phyloP scores from a whole-genome alignment of 2,329 filamentous ascomycete species.

The Ophiosphaerella korrae region DNA sequence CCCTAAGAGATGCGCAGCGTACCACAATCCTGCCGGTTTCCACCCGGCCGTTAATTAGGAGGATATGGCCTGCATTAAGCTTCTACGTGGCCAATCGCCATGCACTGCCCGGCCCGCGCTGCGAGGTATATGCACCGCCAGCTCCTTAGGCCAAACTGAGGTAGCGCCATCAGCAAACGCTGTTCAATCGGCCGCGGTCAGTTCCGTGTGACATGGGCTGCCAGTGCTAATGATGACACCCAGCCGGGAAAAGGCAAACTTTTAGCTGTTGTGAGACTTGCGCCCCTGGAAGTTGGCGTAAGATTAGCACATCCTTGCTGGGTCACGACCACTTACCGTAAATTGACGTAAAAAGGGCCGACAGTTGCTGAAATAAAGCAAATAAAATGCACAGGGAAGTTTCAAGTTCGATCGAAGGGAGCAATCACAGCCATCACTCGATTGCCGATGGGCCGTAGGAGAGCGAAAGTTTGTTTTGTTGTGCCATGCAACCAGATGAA shows the following conservation, averaged over 20 bases:
- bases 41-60: conserved; percentile 19
- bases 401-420: no score
- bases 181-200: neutral
- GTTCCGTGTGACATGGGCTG: conserved; percentile 1
- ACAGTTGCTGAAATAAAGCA: no score
- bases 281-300: neutral
- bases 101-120: conserved; percentile 14
- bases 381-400: no score
- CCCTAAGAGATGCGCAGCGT: conserved; percentile 15
- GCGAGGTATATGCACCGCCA: conserved; percentile 18
- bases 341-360: neutral
- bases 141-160: conserved; percentile 4
- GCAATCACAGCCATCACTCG: no score
- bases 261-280: neutral
- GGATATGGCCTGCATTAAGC: conserved; percentile 7
- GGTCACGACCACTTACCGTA: neutral
- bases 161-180: conserved; percentile 1
- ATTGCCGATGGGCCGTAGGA: no score
- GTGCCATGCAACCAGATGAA: neutral
- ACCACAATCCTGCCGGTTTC: conserved; percentile 15
- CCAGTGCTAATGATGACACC: no score
- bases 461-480: no score
- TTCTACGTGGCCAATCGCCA: conserved; percentile 14
- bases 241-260: neutral
- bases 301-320: neutral